Percentiles rank a stretch among this genome's conserved stretches.
Conservation (phyloP, 495 filamentous ascomycete genomes). For the Neurospora tetraspora region DNA sequence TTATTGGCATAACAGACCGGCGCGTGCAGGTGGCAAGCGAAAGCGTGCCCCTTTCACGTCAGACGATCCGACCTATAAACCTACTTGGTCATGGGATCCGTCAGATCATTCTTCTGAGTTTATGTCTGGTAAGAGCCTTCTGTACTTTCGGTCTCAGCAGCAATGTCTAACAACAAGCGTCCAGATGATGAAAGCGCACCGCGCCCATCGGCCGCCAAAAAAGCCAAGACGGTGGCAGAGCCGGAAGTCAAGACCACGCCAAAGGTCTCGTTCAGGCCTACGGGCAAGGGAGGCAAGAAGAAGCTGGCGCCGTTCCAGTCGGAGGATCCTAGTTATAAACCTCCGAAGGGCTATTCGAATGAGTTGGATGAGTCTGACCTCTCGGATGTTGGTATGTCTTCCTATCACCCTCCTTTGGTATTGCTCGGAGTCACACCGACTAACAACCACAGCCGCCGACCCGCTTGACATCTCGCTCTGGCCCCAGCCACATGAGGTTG, state of each 20-base stretch:
- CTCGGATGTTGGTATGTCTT: not conserved
- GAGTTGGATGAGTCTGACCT: not conserved
- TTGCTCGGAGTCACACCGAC: not conserved
- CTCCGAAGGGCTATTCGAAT: not conserved
- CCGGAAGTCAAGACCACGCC: not conserved
- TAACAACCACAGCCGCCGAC: not conserved
- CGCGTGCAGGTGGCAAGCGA: not conserved
- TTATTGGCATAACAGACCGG: not conserved
- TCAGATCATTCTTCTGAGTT: not conserved
- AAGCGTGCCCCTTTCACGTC: not conserved
- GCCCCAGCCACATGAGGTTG: not conserved
- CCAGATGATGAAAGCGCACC: not conserved
- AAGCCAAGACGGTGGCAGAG: not conserved
- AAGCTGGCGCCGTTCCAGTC: not conserved
- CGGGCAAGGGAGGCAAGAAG: not conserved
- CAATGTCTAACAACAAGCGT: not conserved
- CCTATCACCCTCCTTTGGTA: not conserved
- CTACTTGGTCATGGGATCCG: not conserved
- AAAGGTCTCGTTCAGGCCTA: not conserved
- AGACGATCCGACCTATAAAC: not conserved
- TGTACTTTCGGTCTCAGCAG: not conserved
- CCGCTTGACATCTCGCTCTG: not conserved
- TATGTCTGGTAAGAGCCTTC: not conserved
- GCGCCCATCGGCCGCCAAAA: not conserved
- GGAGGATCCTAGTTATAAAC: not conserved